Evolutionary conservation across 1,139 yeast genomes (phyloP).

Genomic region (Blastobotrys apis): DNA sequence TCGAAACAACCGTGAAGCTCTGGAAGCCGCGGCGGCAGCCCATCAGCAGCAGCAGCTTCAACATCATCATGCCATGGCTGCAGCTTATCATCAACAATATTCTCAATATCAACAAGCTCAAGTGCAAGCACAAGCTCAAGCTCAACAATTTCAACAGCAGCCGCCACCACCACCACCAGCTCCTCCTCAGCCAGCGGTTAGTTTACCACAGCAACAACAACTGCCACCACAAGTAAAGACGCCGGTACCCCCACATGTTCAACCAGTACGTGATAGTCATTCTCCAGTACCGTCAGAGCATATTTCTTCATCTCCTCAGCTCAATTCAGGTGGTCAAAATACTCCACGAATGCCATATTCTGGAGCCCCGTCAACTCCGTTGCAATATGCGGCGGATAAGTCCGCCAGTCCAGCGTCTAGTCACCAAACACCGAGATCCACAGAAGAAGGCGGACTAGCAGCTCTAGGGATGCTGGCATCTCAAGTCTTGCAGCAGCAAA

Average conservation of each 20-base stretch:
- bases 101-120: slow-evolving; percentile 15
- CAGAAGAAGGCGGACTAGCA: slow-evolving; percentile 24
- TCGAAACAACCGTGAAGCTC: slow-evolving; percentile 21
- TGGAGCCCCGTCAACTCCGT: slow-evolving; percentile 4
- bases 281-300: neutral
- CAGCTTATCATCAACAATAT: slow-evolving; percentile 17
- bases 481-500: slow-evolving; percentile 30
- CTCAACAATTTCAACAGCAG: slow-evolving; percentile 2
- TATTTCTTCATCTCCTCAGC: slow-evolving; percentile 10
- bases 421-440: neutral
- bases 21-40: slow-evolving; percentile 16
- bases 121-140: slow-evolving; percentile 18
- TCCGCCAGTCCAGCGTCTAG: neutral
- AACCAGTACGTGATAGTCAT: neutral
- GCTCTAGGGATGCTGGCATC: slow-evolving; percentile 37
- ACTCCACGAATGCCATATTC: slow-evolving; percentile 3
- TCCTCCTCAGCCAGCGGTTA: neutral
- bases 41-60: slow-evolving; percentile 17
- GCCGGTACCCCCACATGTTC: neutral
- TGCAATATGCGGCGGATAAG: neutral
- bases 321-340: neutral
- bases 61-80: slow-evolving; percentile 13
- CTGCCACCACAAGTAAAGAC: neutral
- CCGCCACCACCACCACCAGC: slow-evolving; percentile 1
- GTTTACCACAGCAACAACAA: slow-evolving; percentile 7